Base-by-base conservation (phyloP, 2,329 filamentous ascomycete species). In the Helotiales sp. region DNA sequence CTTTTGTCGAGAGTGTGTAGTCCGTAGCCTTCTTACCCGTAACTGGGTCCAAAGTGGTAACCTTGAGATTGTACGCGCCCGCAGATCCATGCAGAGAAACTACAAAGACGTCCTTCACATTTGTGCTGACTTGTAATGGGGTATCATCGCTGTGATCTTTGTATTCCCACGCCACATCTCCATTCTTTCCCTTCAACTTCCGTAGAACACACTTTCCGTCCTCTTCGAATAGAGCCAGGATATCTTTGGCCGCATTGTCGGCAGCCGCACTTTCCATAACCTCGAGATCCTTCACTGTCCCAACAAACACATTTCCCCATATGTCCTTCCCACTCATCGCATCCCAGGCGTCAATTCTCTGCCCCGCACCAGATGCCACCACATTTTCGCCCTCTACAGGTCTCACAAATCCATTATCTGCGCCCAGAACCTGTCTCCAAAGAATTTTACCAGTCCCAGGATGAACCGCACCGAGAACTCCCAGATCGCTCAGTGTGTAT, bases 401-500 rank as follows among this genome's bases (percentile, higher is more conserved):
- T 70, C 91, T 85, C 72, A 96, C 79, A 74, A 87, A 83, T 69
- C 74, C 66, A 34, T 69, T 74, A 34, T 63, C 63, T 45, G 83
- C 83, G 37, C 82, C 82, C n/a, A 85, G 81, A 54, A 97, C 79
- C 76, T 97, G 95, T 63, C 96, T 87, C 96, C 96, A 99, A 1
- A 97, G 86, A 17, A 97, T 77, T 2, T 87, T 85, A 20, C 96
- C 95, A 76, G 91, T 94, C 77, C 89, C 91, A 1, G 96, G 96
- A 74, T 97, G 96, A 55, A 98, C 86, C 1, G 95, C 95, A 58
- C 93, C 96, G 20, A 99, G 80, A 1, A 97, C 87, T 43, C 89
- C 88, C 58, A 93, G 86, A 66, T 97, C 92, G 71, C 93, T 96
- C 52, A 98, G 82, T 0, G 96, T 96, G 79, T 97, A 99, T 61